phyloP scores from a whole-genome alignment of 1,284 basidiomycete species.

The Tilletiaria anomala region DNA sequence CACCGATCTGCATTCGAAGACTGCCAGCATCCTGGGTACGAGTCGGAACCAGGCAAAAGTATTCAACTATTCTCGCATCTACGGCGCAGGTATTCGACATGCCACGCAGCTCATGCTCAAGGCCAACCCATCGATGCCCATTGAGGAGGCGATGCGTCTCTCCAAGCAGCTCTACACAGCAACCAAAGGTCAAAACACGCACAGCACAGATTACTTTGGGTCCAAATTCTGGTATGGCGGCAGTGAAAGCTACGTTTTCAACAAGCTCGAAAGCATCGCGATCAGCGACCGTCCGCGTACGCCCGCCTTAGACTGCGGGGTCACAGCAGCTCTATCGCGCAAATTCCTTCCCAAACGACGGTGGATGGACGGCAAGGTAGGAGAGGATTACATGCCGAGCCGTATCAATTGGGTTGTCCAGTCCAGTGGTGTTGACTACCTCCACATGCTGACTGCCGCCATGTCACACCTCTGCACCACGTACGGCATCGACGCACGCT shows the following conservation, averaged over 20 bases:
- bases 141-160: conserved; percentile 61
- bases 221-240: conserved; percentile 92
- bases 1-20: conserved; percentile 94
- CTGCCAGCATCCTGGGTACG: conserved; percentile 81
- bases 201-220: conserved; percentile 21
- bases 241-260: conserved; percentile 95
- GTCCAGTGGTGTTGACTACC: conserved; percentile 93
- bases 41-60: conserved; percentile 92
- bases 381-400: conserved; percentile 81
- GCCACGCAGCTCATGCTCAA: conserved; percentile 79
- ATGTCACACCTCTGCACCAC: conserved; percentile 76
- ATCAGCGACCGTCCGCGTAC: conserved; percentile 72
- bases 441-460: conserved; percentile 84
- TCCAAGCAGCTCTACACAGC: conserved; percentile 78
- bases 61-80: conserved; percentile 98
- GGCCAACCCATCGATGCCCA: conserved; percentile 63
- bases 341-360: conserved; percentile 54
- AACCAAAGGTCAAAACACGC: conserved; percentile 61
- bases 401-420: conserved; percentile 99
- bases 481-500: conserved; percentile 77
- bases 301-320: conserved; percentile 82
- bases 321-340: conserved; percentile 80
- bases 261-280: conserved; percentile 93
- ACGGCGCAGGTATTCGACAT: conserved; percentile 91
- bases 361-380: conserved; percentile 46